Conservation (phyloP, 768 basidiomycete species). For the Leucogyrophana mollusca region DNA sequence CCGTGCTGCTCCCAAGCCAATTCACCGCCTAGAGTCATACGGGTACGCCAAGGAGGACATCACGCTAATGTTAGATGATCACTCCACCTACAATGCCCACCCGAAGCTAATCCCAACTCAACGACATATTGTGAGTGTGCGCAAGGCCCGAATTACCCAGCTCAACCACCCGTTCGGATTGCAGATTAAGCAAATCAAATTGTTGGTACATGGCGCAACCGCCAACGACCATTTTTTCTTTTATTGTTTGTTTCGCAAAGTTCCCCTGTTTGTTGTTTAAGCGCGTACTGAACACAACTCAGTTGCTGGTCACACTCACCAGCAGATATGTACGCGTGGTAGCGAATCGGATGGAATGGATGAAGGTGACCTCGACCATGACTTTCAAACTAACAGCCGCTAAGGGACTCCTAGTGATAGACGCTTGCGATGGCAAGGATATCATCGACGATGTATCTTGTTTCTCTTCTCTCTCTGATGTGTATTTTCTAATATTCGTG, state of each 20-base stretch:
- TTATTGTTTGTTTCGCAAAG: conserved; percentile 42
- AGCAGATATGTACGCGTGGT: conserved; percentile 39
- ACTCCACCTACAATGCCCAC: conserved; percentile 22
- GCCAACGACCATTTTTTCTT: conserved; percentile 55
- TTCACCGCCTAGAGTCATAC: conserved; percentile 34
- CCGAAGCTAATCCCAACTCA: conserved; percentile 37
- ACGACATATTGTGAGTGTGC: conserved; percentile 42
- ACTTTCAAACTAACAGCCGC: background rate
- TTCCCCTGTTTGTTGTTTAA: too few relatives aligned
- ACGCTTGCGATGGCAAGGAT: conserved; percentile 8
- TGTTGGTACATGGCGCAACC: conserved; percentile 41
- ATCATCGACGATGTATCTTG: conserved; percentile 26
- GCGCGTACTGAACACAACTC: too few relatives aligned
- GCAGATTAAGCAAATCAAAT: conserved; percentile 39
- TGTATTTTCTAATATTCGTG: background rate
- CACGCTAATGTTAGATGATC: conserved; percentile 43
- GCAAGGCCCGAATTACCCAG: background rate
- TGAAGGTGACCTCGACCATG: conserved; percentile 37
- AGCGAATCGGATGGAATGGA: conserved; percentile 52
- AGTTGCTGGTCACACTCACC: conserved; percentile 53
- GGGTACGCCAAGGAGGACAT: conserved; percentile 39
- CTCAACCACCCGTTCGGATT: too few relatives aligned
- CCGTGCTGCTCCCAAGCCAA: too few relatives aligned
- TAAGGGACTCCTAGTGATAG: conserved; percentile 9
- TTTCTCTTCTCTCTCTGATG: conserved; percentile 18